These are phyloP conservation scores for Pseudogymnoascus sp. DNA, from an alignment of 2,329 filamentous ascomycete species.

Conservation along the genomic window DNA sequence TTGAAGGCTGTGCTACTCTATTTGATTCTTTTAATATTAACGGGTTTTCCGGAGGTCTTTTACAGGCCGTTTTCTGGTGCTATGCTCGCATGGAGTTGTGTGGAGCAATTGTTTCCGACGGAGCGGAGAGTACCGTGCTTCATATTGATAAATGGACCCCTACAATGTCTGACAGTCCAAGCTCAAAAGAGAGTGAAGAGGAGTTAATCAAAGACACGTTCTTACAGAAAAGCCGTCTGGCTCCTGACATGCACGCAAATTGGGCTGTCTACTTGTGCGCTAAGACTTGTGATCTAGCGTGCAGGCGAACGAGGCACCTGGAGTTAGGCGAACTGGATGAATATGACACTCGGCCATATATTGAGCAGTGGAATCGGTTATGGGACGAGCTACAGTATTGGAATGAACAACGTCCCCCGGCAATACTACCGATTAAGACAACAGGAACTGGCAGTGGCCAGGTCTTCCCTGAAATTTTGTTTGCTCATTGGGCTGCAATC, in stretches of 20 bases:
- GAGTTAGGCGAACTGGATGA: constrained; percentile 40
- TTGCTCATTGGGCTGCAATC: constrained; percentile 45
- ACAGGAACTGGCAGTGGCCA: constrained; percentile 29
- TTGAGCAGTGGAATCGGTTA: constrained; percentile 37
- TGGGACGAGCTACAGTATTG: constrained; percentile 45
- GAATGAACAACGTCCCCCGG: constrained; percentile 37
- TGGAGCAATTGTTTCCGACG: constrained; percentile 43
- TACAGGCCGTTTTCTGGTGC: constrained; percentile 49
- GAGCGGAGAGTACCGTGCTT: constrained; percentile 40
- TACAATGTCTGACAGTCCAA: constrained; percentile 16
- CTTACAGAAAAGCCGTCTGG: constrained; percentile 20
- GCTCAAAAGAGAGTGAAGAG: neutral
- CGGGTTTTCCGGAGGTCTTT: constrained; percentile 38
- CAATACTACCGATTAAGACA: constrained; percentile 38
- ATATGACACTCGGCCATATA: constrained; percentile 33
- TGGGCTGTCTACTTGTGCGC: constrained; percentile 50
- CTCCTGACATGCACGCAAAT: constrained; percentile 50
- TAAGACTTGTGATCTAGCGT: constrained; percentile 42
- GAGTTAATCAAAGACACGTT: constrained; percentile 12
- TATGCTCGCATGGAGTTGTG: constrained; percentile 50
- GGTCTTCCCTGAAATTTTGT: constrained; percentile 45
- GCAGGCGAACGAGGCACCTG: constrained; percentile 38
- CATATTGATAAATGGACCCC: constrained; percentile 42
- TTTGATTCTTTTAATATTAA: constrained; percentile 43
- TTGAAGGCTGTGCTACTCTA: constrained; percentile 47